These are phyloP conservation scores for Suillus fuscotomentosus DNA, from an alignment of 768 basidiomycete species.

Conservation along the genomic window DNA sequence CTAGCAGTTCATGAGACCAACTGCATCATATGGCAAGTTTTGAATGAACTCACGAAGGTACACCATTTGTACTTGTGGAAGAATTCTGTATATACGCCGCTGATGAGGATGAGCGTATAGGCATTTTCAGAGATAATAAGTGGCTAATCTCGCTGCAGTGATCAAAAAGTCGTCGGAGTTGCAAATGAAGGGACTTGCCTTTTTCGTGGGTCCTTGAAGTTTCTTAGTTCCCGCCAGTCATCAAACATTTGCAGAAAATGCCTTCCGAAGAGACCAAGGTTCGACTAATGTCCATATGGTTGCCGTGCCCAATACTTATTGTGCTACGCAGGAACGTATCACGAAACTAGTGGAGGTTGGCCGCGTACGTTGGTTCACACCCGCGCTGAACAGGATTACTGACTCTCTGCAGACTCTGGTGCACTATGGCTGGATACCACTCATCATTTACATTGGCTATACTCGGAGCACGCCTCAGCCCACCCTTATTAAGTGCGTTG, in stretches of 20 bases:
- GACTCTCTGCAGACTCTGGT: conserved; percentile 64
- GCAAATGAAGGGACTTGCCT: conserved; percentile 15
- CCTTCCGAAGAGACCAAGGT: conserved; percentile 93
- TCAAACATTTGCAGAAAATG: conserved; percentile 42
- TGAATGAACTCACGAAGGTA: conserved; percentile 33
- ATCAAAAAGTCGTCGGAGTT: conserved; percentile 30
- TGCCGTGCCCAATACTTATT: neutral
- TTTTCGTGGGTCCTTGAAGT: conserved; percentile 2
- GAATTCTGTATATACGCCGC: conserved; percentile 40
- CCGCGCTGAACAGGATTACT: conserved; percentile 4
- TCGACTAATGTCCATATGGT: conserved; percentile 9
- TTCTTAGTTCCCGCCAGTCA: conserved; percentile 2
- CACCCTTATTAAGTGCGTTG: conserved; percentile 89
- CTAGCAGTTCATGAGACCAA: conserved; percentile 33
- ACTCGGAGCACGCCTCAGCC: conserved; percentile 92
- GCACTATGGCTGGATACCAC: conserved; percentile 95
- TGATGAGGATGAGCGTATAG: conserved; percentile 46
- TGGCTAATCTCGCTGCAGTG: conserved; percentile 5
- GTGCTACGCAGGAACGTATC: conserved; percentile 66
- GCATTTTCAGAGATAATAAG: conserved; percentile 36
- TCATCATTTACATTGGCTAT: conserved; percentile 95
- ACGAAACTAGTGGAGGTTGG: conserved; percentile 77
- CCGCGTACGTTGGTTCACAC: conserved; percentile 53
- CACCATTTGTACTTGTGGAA: conserved; percentile 27
- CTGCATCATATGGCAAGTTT: neutral